Conservation (phyloP, 2,329 filamentous ascomycete species). For the Scedosporium boydii region DNA sequence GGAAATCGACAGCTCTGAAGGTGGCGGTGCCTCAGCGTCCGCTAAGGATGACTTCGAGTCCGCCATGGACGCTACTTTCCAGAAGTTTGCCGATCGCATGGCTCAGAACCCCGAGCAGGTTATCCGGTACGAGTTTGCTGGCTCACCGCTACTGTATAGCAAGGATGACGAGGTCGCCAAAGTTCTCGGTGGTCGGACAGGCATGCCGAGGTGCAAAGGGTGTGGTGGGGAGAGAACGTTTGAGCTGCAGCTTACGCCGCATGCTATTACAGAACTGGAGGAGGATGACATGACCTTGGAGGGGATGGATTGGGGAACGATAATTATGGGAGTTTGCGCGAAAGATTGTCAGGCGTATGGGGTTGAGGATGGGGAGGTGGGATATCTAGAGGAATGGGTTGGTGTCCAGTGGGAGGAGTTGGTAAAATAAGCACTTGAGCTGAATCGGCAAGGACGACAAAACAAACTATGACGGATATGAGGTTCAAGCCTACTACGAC, state of each 20-base stretch:
- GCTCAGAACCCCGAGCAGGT: constrained; percentile 76
- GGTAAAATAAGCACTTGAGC: constrained; percentile 18
- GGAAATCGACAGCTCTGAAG: constrained; percentile 29
- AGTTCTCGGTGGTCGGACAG: constrained; percentile 34
- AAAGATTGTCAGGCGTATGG: constrained; percentile 62
- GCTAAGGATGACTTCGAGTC: constrained; percentile 62
- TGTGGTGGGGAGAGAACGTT: constrained; percentile 73
- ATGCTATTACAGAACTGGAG: constrained; percentile 83
- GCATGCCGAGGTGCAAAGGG: constrained; percentile 65
- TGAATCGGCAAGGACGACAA: too few relatives aligned
- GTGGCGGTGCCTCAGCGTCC: constrained; percentile 15
- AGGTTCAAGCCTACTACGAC: too few relatives aligned
- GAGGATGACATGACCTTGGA: constrained; percentile 60
- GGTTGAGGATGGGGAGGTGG: constrained; percentile 51
- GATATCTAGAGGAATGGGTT: constrained; percentile 91
- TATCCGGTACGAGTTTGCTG: constrained; percentile 70
- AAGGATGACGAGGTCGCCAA: constrained; percentile 66
- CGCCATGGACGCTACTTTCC: constrained; percentile 64
- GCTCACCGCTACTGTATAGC: constrained; percentile 69
- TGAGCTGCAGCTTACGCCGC: constrained; percentile 85
- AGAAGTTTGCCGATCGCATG: constrained; percentile 69
- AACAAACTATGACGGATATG: too few relatives aligned
- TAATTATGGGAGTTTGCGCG: constrained; percentile 77
- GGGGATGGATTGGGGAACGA: constrained; percentile 97
- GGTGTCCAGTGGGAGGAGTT: constrained; percentile 96